Evolutionary conservation across 1,139 yeast species (phyloP), one percentile per base, ranked within the genome.

Genomic region (Candida glucosophila): DNA sequence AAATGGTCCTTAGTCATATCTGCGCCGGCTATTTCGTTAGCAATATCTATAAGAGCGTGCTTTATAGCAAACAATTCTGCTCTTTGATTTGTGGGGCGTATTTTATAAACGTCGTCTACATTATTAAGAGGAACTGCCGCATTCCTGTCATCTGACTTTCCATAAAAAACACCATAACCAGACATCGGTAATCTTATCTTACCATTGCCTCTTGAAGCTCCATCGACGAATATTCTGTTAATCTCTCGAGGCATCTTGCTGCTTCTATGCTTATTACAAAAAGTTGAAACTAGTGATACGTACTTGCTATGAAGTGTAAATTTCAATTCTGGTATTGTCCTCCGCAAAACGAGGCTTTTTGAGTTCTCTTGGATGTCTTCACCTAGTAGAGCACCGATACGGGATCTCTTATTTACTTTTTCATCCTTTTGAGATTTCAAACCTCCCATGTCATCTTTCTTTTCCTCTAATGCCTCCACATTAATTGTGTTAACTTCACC

Each of bases 111-210:
- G 16, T 36, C 27, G n/a, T 32, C 35, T 6, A 46, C 66, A 1
- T 54, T 57, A 2, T 27, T 27, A 17, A 77, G 55, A 1, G 76
- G 72, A 15, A 58, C 69, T 2, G 74, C 60, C 3, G 61, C 55
- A 44, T 80, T 79, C 22, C 77, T 55, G 3, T 56, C 33, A 42
- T 78, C 81, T 12, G 48, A 46, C 0, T 43, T 50, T 0, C 85
- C 88, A 45, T 68, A 83, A 44, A 57, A 82, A 0, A 79, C 82
- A 11, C 94, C 95, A 41, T 67, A 73, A 0, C 95, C 95, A 2
- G 57, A 33, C 5, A 35, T 28, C 0, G 85, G 82, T 7, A 45
- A 33, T 1, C 63, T 56, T 6, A 47, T 43, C 14, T 44, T 47
- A 2, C 81, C 81, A 36, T 76, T 75, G 5, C 67, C 63, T 20